Evolutionary conservation across 805 yeast species (phyloP).

Genomic region (Candida chilensis): DNA sequence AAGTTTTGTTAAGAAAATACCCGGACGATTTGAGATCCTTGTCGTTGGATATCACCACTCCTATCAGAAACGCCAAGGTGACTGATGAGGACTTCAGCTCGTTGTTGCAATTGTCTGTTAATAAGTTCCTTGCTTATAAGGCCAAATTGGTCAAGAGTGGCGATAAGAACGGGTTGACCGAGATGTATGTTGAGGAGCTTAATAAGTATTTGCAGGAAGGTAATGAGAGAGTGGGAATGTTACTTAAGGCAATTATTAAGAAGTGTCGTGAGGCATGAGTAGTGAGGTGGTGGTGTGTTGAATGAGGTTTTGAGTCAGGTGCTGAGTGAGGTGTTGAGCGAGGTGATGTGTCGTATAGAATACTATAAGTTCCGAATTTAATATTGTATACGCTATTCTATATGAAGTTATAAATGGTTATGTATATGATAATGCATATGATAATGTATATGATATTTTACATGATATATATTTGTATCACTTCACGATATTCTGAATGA

Average conservation of each 20-base stretch:
- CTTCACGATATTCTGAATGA: too few relatives aligned
- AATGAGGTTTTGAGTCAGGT: too few relatives aligned
- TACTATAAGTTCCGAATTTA: too few relatives aligned
- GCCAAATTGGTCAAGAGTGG: constrained; percentile 23
- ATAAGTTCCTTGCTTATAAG: constrained; percentile 57
- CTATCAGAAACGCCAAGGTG: constrained; percentile 45
- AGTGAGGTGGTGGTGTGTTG: too few relatives aligned
- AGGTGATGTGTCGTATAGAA: too few relatives aligned
- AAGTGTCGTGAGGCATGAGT: too few relatives aligned
- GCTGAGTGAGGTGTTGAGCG: too few relatives aligned
- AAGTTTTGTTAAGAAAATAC: constrained; percentile 35
- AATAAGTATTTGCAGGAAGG: constrained; percentile 14
- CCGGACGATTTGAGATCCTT: constrained; percentile 29
- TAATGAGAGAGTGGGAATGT: constrained; percentile 15
- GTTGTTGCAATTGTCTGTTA: constrained; percentile 59
- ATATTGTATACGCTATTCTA: too few relatives aligned
- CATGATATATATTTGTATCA: too few relatives aligned
- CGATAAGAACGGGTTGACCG: constrained; percentile 20
- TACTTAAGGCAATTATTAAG: constrained; percentile 28
- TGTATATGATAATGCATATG: too few relatives aligned
- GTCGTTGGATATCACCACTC: constrained; percentile 51
- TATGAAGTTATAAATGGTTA: too few relatives aligned
- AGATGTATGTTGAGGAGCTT: constrained; percentile 14
- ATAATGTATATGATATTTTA: too few relatives aligned
- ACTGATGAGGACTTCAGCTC: constrained; percentile 40